Conservation (phyloP, 768 basidiomycete species). For the Lactarius psammicola region DNA sequence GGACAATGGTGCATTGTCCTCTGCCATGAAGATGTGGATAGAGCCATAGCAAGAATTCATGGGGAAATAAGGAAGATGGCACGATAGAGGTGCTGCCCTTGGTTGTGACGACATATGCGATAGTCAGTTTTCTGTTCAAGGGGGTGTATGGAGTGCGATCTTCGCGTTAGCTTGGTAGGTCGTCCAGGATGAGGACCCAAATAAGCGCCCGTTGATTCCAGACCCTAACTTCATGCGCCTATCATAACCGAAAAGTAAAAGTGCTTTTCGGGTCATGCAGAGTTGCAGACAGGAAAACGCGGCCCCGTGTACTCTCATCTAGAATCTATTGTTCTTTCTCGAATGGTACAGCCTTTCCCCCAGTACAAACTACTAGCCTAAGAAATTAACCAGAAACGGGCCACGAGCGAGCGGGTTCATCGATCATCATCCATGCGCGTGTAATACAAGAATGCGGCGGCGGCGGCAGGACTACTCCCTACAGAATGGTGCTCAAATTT, state of each 20-base stretch:
- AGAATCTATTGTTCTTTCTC: not conserved
- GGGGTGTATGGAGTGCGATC: too few species aligned
- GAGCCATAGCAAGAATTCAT: too few species aligned
- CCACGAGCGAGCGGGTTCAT: not conserved
- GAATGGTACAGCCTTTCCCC: not conserved
- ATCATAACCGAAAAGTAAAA: not conserved
- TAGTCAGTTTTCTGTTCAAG: too few species aligned
- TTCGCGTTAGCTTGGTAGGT: too few species aligned
- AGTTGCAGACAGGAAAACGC: not conserved
- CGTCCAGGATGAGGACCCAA: too few species aligned
- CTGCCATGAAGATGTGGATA: too few species aligned
- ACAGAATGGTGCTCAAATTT: not conserved
- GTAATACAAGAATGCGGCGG: not conserved
- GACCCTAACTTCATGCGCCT: too few species aligned
- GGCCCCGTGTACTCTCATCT: not conserved
- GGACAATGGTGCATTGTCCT: too few species aligned
- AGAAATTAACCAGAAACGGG: not conserved
- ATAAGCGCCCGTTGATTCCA: too few species aligned
- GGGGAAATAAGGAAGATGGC: too few species aligned
- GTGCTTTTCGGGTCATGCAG: not conserved
- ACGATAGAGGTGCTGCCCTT: too few species aligned
- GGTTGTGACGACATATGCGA: too few species aligned
- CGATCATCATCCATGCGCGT: not conserved
- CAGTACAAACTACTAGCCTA: not conserved
- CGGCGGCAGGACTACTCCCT: not conserved